These are phyloP conservation scores for Ochetophila trinervis DNA, from an alignment of 306 rosid genomes.

Conservation along the genomic window DNA sequence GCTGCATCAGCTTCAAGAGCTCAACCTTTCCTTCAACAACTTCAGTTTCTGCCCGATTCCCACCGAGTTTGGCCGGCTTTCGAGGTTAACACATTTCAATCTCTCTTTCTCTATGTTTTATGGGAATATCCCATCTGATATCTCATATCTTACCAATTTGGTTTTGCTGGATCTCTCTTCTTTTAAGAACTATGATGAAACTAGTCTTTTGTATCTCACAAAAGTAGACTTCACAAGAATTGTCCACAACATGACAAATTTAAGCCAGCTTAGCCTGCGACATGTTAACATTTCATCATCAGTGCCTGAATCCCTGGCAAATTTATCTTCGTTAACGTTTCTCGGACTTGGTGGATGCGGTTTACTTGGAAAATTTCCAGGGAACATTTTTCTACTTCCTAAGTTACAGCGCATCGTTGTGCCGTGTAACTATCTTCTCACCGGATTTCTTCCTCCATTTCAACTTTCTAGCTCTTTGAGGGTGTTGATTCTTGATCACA, in stretches of 20 bases:
- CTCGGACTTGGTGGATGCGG: neutral
- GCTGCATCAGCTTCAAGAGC: neutral
- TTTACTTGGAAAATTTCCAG: constrained; percentile 6
- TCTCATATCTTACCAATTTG: neutral
- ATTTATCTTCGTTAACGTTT: neutral
- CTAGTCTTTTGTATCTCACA: neutral
- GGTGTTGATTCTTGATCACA: too few relatives aligned
- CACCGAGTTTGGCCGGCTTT: neutral
- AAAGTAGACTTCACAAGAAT: neutral
- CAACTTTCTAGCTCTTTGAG: too few relatives aligned
- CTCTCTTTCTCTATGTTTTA: too few relatives aligned
- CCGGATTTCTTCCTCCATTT: too few relatives aligned
- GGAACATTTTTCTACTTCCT: constrained; percentile 14
- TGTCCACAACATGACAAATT: neutral
- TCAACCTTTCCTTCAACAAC: neutral
- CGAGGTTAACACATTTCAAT: too few relatives aligned
- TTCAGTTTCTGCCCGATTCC: neutral
- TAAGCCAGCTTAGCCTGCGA: neutral
- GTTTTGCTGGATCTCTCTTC: neutral
- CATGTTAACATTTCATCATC: neutral
- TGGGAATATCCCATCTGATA: neutral
- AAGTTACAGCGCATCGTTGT: too few relatives aligned
- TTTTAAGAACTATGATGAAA: neutral
- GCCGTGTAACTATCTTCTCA: too few relatives aligned
- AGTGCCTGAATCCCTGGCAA: constrained; percentile 8